Percentiles rank a stretch among this genome's conserved stretches.
Evolutionary conservation across 768 basidiomycete species (phyloP).

Genomic region (Agaricus bisporus): DNA sequence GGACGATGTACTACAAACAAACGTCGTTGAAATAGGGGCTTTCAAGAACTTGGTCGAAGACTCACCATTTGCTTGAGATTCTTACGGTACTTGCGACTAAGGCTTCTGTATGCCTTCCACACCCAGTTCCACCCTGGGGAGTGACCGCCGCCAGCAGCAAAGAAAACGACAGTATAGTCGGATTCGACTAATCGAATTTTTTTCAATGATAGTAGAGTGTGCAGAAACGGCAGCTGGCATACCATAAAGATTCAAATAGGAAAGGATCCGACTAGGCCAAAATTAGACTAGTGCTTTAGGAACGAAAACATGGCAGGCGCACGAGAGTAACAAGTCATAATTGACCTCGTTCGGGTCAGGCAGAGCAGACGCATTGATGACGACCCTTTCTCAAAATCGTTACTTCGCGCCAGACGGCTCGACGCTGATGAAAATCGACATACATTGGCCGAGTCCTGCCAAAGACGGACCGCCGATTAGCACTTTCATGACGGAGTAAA

Average conservation of each 20-base stretch:
- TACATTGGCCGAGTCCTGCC: conserved; percentile 82
- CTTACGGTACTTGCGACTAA: conserved; percentile 81
- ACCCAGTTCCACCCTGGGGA: conserved; percentile 86
- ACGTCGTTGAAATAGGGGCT: background rate
- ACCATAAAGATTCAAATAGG: conserved; percentile 81
- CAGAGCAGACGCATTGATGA: conserved; percentile 75
- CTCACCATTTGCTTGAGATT: conserved; percentile 78
- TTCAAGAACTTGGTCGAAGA: background rate
- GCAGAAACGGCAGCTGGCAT: conserved; percentile 10
- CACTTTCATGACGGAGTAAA: background rate
- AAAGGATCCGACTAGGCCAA: conserved; percentile 57
- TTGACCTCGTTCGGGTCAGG: conserved; percentile 73
- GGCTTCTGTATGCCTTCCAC: conserved; percentile 82
- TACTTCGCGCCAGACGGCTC: conserved; percentile 11
- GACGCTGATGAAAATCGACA: conserved; percentile 20
- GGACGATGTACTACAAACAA: conserved; percentile 68
- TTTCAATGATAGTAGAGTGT: background rate
- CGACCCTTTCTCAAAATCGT: conserved; percentile 47
- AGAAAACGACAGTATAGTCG: conserved; percentile 84
- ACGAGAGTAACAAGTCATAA: conserved; percentile 75
- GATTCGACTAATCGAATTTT: conserved; percentile 56
- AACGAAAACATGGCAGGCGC: conserved; percentile 22
- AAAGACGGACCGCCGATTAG: conserved; percentile 14
- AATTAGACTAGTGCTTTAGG: conserved; percentile 10
- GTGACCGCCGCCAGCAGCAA: conserved; percentile 72